Evolutionary conservation across 331 rosid genomes (phyloP).

Genomic region (Dryas integrifolia): DNA sequence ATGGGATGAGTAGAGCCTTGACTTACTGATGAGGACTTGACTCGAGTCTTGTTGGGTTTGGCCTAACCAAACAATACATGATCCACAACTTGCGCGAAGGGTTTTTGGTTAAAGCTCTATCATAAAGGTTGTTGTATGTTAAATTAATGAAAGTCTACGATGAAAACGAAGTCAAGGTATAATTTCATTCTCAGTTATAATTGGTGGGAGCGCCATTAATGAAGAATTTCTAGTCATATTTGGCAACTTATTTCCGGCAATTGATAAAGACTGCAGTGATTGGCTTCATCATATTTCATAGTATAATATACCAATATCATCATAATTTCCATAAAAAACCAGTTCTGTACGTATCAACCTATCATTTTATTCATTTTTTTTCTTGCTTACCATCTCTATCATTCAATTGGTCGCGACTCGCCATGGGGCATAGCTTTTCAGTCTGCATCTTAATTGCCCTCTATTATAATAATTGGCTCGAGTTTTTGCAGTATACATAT

Average conservation of each 20-base stretch:
- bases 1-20: conserved; percentile 9
- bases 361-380: not conserved
- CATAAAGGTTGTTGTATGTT: too few species aligned
- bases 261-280: not conserved
- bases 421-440: not conserved
- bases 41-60: not conserved
- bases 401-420: not conserved
- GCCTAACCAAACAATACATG: not conserved
- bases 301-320: not conserved
- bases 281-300: not conserved
- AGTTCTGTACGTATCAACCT: not conserved
- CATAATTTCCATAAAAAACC: not conserved
- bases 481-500: not conserved
- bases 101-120: too few species aligned
- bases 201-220: too few species aligned
- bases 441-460: not conserved
- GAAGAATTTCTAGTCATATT: not conserved
- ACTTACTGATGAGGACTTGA: not conserved
- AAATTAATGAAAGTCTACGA: too few species aligned
- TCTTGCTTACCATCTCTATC: not conserved
- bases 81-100: not conserved
- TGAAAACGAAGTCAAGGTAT: too few species aligned
- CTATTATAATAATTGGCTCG: not conserved
- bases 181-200: too few species aligned
- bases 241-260: too few species aligned